phyloP scores from a whole-genome alignment of 192 early-diverging fungal genomes.

The Coemansia sp. region DNA sequence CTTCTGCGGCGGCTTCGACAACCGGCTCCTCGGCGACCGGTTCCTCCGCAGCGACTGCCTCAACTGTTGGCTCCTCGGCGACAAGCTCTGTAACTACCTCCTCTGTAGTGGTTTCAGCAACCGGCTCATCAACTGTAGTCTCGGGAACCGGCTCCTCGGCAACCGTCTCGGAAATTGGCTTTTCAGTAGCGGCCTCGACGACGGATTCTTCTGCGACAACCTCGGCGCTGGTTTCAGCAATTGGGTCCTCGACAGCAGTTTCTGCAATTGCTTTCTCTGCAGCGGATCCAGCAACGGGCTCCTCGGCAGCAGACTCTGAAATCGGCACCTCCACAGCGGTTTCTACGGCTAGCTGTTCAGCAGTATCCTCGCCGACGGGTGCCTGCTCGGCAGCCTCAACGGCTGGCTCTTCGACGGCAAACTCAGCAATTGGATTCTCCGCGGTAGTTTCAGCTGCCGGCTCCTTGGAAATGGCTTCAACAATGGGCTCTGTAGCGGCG shows the following conservation, averaged over 20 bases:
- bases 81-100: background rate
- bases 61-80: background rate
- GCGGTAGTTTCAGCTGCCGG: too few species aligned
- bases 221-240: background rate
- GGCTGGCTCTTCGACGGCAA: background rate
- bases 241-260: too few species aligned
- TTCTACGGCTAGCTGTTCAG: background rate
- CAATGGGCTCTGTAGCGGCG: slow-evolving; percentile 3
- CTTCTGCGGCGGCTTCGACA: background rate
- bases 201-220: background rate
- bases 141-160: background rate
- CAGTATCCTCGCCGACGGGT: background rate
- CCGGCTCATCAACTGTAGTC: background rate
- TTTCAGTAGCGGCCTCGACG: background rate
- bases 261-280: too few species aligned
- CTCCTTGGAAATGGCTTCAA: background rate
- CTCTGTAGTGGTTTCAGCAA: background rate
- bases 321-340: background rate
- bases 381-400: background rate
- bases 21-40: background rate
- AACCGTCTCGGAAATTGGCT: background rate
- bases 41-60: slow-evolving; percentile 3
- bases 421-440: background rate
- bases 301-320: background rate
- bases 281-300: background rate